These are phyloP conservation scores for Venturia pyrina DNA, from an alignment of 2,329 filamentous ascomycete genomes.

Conservation along the genomic window DNA sequence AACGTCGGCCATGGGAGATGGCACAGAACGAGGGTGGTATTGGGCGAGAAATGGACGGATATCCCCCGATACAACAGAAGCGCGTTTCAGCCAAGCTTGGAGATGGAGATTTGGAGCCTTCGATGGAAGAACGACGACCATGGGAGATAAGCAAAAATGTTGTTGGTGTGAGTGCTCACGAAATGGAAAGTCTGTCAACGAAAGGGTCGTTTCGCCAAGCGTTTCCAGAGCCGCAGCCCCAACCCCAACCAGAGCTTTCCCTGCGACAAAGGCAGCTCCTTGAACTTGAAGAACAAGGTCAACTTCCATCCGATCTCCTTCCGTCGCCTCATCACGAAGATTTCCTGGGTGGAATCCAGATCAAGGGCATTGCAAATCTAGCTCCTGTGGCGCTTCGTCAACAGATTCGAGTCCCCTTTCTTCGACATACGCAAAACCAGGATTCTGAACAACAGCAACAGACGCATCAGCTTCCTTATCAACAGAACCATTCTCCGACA, in stretches of 20 bases:
- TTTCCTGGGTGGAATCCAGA: background rate
- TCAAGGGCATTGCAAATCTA: background rate
- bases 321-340: slow-evolving; percentile 3
- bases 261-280: background rate
- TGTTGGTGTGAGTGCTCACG: background rate
- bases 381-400: background rate
- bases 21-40: background rate
- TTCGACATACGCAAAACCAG: background rate
- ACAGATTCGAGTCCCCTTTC: background rate
- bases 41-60: background rate
- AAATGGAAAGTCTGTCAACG: background rate
- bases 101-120: background rate
- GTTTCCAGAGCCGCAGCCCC: too few relatives aligned
- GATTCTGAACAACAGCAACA: background rate
- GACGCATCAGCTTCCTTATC: background rate
- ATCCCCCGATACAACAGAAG: background rate
- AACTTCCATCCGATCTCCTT: background rate
- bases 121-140: background rate
- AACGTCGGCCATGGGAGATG: background rate
- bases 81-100: background rate
- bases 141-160: background rate
- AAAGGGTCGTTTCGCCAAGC: background rate
- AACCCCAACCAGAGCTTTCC: background rate
- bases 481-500: background rate
- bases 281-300: background rate